Evolutionary conservation across 2,329 filamentous ascomycete genomes (phyloP).

Genomic region (Tolypocladium cylindrosporum): DNA sequence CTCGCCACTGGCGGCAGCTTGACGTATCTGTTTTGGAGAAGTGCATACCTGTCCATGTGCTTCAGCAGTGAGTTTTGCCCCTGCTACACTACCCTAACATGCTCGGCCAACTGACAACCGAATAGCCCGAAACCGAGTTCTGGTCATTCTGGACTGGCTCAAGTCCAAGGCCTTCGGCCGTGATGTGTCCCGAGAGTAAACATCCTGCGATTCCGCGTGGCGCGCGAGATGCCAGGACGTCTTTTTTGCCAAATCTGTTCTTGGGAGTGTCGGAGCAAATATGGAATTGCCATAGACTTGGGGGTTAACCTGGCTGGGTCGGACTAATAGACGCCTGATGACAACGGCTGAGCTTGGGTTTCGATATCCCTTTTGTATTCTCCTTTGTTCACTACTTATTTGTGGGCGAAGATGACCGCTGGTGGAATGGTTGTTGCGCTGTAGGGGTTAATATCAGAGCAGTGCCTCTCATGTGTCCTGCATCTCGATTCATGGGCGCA

Average conservation of each 20-base stretch:
- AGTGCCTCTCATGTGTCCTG: neutral
- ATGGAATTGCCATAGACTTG: conserved; percentile 5
- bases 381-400: neutral
- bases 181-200: conserved; percentile 77
- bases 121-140: conserved; percentile 80
- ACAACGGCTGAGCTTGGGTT: neutral
- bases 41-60: conserved; percentile 98
- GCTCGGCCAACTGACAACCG: conserved; percentile 6
- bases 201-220: neutral
- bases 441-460: neutral
- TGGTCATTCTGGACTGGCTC: conserved; percentile 89
- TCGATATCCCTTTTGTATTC: neutral
- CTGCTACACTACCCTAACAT: neutral
- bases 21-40: conserved; percentile 98
- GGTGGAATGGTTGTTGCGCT: neutral
- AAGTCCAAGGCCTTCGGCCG: conserved; percentile 96
- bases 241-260: neutral
- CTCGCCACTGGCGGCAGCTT: conserved; percentile 85
- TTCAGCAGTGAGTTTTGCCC: conserved; percentile 76
- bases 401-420: neutral
- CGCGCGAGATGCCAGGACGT: neutral
- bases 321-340: conserved; percentile 1
- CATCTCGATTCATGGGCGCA: no score
- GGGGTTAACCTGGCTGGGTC: conserved; percentile 1
- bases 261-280: conserved; percentile 3